These are phyloP conservation scores for Pichia scutulata DNA, from an alignment of 805 yeast genomes.

Conservation along the genomic window DNA sequence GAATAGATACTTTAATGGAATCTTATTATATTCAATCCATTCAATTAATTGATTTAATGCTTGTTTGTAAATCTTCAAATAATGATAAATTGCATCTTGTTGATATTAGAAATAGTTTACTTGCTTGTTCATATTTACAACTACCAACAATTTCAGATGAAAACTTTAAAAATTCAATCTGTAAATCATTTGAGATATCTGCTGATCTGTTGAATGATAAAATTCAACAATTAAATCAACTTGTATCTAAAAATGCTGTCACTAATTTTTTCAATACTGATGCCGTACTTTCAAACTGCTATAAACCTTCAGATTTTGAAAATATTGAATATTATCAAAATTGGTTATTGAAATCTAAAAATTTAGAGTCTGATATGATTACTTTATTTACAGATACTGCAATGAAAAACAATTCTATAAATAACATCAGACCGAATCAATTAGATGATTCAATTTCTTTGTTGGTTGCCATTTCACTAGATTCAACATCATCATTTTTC, in stretches of 20 bases:
- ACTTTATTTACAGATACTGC: slow-evolving; percentile 1
- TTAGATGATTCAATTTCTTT: slow-evolving; percentile 2
- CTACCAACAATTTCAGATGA: slow-evolving; percentile 14
- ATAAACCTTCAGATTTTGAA: slow-evolving; percentile 13
- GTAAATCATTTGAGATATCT: slow-evolving; percentile 8
- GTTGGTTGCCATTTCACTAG: slow-evolving; percentile 13
- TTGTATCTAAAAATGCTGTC: slow-evolving; percentile 6
- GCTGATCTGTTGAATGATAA: not conserved
- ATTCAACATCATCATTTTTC: slow-evolving; percentile 19
- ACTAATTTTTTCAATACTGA: slow-evolving; percentile 1
- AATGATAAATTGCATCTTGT: slow-evolving; percentile 4
- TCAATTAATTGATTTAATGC: slow-evolving; percentile 15
- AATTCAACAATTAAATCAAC: slow-evolving; percentile 1
- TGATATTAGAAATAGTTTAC: slow-evolving; percentile 5
- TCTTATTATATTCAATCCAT: slow-evolving; percentile 10
- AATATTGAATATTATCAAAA: slow-evolving; percentile 8
- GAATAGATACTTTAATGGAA: not conserved
- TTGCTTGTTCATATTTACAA: slow-evolving; percentile 9
- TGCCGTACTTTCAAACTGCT: slow-evolving; percentile 4
- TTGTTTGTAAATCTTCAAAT: slow-evolving; percentile 11
- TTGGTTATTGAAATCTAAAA: slow-evolving; percentile 12
- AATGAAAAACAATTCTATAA: not conserved
- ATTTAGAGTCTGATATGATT: slow-evolving; percentile 9
- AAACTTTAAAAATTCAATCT: slow-evolving; percentile 7
- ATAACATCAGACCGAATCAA: slow-evolving; percentile 6